Conservation (phyloP, 257 asterid species). For the Plantago ovata region DNA sequence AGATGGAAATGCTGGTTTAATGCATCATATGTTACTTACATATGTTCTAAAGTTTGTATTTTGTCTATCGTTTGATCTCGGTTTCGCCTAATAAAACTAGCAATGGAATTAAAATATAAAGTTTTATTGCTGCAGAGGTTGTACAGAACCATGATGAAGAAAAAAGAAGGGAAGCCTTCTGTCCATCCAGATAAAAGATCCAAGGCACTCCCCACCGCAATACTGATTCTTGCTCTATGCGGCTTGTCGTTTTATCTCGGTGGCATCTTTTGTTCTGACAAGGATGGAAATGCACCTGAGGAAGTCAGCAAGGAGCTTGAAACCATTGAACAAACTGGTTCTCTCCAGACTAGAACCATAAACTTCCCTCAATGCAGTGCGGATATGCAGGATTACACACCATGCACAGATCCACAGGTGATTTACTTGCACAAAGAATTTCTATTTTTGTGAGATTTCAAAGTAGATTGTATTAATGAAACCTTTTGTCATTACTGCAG, state of each 20-base stretch:
- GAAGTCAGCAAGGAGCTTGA: constrained; percentile 29
- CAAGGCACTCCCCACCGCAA: constrained; percentile 52
- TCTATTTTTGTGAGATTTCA: constrained; percentile 5
- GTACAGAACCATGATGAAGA: constrained; percentile 59
- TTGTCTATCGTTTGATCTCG: background rate
- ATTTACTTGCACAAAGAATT: background rate
- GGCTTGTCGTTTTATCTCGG: constrained; percentile 98
- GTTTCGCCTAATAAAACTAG: background rate
- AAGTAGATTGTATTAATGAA: constrained; percentile 13
- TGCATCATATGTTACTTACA: constrained; percentile 1
- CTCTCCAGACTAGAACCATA: constrained; percentile 56
- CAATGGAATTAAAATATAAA: background rate
- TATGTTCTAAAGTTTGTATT: background rate
- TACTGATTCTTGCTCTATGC: constrained; percentile 67
- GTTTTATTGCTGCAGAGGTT: constrained; percentile 31
- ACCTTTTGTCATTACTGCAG: constrained; percentile 31
- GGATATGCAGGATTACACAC: constrained; percentile 84
- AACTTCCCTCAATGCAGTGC: constrained; percentile 70
- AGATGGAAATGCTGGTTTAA: background rate
- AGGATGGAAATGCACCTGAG: constrained; percentile 31
- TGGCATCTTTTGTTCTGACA: constrained; percentile 74
- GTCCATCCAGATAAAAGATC: constrained; percentile 52
- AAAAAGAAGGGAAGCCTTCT: constrained; percentile 74
- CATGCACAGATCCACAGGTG: constrained; percentile 99
- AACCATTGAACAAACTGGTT: constrained; percentile 30